Base-by-base conservation (phyloP, 2,329 filamentous ascomycete genomes). In the Fusarium sp. region DNA sequence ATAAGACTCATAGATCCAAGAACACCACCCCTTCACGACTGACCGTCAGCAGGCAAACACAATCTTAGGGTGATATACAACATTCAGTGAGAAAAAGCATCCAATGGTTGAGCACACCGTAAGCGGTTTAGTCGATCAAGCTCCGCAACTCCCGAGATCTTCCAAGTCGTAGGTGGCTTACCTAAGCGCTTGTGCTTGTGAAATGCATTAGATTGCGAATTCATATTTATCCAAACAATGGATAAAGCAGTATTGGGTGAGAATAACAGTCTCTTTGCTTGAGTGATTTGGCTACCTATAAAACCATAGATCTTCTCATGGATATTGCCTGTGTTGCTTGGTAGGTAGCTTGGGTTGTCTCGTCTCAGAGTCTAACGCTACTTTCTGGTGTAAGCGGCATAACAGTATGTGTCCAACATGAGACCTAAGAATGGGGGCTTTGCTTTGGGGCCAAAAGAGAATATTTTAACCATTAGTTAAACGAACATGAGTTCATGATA, bases 61-160 rank as follows among this genome's bases (percentile, higher is more conserved):
- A 40, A 28, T 43, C 30, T 32, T 47, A n/a, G 23, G 35, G 54
- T 63, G 60, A 49, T 63, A 67, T 54, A 43, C 33, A 70, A 28
- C 53, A 42, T 56, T 54, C 49, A 52, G 67, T 60, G 61, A 60
- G 47, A 59, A 46, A 49, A 38, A 44, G 60, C 28, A 53, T 53
- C 65, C 59, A 69, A 59, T 69, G 59, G 47, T 44, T 58, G 33
- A 38, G 53, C 30, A 43, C 52, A 21, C 73, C 61, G 28, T 65
- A 77, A 77, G 49, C 46, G 67, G 75, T 44, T 67, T 75, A 76
- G 75, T 60, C 18, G 30, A 62, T 58, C 30, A 11, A 53, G 56
- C 56, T 74, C 75, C 71, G 58, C 60, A 71, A 66, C n/a, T 69
- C 66, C 73, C 60, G 71, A 69, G 59, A 65, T 71, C 62, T 68